Conservation (phyloP, 2,329 filamentous ascomycete species). For the Trichoderma pleuroti region DNA sequence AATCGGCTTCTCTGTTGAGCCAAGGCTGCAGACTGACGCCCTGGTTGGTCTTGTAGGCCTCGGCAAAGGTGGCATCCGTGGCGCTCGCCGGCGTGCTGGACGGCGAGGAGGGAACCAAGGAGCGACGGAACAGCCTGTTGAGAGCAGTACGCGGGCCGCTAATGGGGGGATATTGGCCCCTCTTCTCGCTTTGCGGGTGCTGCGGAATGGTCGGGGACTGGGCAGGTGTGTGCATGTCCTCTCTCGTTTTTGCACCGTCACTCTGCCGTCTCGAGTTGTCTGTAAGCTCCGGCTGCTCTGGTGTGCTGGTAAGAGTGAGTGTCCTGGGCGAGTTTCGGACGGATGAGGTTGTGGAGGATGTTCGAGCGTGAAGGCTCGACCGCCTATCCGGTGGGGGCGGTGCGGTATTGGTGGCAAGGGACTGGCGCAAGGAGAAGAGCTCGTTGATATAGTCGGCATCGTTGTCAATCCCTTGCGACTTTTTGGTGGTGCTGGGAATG, state of each 20-base stretch:
- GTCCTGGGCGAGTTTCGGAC: slow-evolving; percentile 7
- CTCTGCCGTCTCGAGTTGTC: slow-evolving; percentile 26
- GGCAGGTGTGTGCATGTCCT: slow-evolving; percentile 27
- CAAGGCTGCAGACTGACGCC: slow-evolving; percentile 36
- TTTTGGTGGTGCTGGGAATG: slow-evolving; percentile 45
- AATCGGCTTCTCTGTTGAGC: slow-evolving; percentile 37
- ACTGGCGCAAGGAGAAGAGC: slow-evolving; percentile 42
- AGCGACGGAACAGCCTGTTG: slow-evolving; percentile 51
- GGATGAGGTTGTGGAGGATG: slow-evolving; percentile 32
- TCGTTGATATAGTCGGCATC: slow-evolving; percentile 44
- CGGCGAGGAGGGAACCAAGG: slow-evolving; percentile 38
- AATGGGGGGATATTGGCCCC: slow-evolving; percentile 49
- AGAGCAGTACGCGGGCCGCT: slow-evolving; percentile 43
- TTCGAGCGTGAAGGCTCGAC: slow-evolving; percentile 52
- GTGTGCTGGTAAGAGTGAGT: slow-evolving; percentile 24
- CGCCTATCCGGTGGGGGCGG: slow-evolving; percentile 49
- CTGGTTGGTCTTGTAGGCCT: slow-evolving; percentile 22
- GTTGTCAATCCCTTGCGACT: slow-evolving; percentile 24
- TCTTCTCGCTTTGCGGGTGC: slow-evolving; percentile 30
- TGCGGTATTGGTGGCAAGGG: slow-evolving; percentile 36
- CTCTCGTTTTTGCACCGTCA: slow-evolving; percentile 30
- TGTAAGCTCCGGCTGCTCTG: slow-evolving; percentile 21
- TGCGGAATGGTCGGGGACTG: slow-evolving; percentile 23
- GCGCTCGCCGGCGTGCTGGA: slow-evolving; percentile 11
- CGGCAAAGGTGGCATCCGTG: slow-evolving; percentile 19